phyloP scores from a whole-genome alignment of 2,329 filamentous ascomycete species.

The Juglanconis sp. region DNA sequence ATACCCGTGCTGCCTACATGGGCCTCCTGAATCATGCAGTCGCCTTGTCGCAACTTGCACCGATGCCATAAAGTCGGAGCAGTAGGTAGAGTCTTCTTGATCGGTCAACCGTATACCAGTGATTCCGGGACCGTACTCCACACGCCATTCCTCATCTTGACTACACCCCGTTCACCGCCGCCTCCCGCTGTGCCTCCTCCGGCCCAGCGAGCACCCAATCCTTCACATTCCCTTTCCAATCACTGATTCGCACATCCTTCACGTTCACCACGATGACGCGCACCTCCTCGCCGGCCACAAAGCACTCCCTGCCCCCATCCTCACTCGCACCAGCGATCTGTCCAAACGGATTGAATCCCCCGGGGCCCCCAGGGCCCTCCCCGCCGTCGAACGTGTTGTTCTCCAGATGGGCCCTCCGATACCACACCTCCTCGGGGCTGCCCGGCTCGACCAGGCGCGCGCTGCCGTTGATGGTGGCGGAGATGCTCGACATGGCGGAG shows the following conservation, averaged over 20 bases:
- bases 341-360: constrained; percentile 6
- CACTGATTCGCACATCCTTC: constrained; percentile 80
- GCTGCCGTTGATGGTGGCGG: constrained; percentile 87
- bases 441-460: constrained; percentile 71
- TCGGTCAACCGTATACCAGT: no score
- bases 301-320: constrained; percentile 59
- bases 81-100: no score
- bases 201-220: constrained; percentile 62
- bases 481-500: constrained; percentile 81
- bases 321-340: constrained; percentile 26
- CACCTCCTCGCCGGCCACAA: constrained; percentile 79
- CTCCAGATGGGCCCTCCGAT: constrained; percentile 76
- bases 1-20: no score
- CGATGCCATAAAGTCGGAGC: no score
- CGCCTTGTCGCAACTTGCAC: no score
- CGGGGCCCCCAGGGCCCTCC: constrained; percentile 30
- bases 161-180: constrained; percentile 38
- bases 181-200: constrained; percentile 18
- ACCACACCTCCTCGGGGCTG: constrained; percentile 81
- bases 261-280: constrained; percentile 84
- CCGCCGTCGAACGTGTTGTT: constrained; percentile 83
- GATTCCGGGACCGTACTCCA: no score
- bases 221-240: constrained; percentile 90
- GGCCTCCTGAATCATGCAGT: no score
- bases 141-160: constrained; percentile 14